Evolutionary conservation across 2,329 filamentous ascomycete genomes (phyloP), one percentile per base, ranked within the genome.

Genomic region (Trichoderma pleuroti): DNA sequence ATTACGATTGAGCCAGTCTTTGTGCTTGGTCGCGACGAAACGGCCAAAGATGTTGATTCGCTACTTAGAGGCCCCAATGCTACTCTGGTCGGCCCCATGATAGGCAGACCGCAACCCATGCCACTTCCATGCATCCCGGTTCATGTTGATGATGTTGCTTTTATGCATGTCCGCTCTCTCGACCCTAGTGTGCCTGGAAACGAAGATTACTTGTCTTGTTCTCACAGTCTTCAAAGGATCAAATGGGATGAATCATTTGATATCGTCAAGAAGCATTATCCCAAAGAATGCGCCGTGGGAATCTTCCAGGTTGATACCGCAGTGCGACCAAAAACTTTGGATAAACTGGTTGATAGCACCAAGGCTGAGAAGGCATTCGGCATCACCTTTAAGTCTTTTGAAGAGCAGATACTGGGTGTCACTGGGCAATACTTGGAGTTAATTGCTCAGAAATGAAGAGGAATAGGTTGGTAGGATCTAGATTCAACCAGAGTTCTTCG

Each of bases 1-100:
- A 75, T 81, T 34, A 76, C 79, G 72, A 74, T 82, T 66, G 76
- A 81, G 70, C 81, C 81, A 0, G 76, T 75, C 30, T 80, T 80
- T 70, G 77, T 81, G 18, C 70, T 81, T 16, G 81, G 81, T 8
- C 78, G 76, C 52, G 79, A 82, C 72, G 78, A 81, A 60, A 73
- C 76, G 6, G 76, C 61, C 30, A 63, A n/a, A 4, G 14, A 10
- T 5, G 21, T n/a, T n/a, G 28, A 42, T 2, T 24, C 24, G 6
- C 49, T 65, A 3, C n/a, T 39, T 16, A 76, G 75, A 65, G 79
- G 80, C 46, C 79, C 78, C 65, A 83, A 82, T 72, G 75, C 74
- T 18, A 71, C 78, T 49, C 72, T 81, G 9, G 73, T 82, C 52
- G 77, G 77, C 6, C 76, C 78, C 24, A 73, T 82, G 21, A 72